Evolutionary conservation across 2,329 filamentous ascomycete species (phyloP).

Genomic region (Paecilomyces dactylethromorphus): DNA sequence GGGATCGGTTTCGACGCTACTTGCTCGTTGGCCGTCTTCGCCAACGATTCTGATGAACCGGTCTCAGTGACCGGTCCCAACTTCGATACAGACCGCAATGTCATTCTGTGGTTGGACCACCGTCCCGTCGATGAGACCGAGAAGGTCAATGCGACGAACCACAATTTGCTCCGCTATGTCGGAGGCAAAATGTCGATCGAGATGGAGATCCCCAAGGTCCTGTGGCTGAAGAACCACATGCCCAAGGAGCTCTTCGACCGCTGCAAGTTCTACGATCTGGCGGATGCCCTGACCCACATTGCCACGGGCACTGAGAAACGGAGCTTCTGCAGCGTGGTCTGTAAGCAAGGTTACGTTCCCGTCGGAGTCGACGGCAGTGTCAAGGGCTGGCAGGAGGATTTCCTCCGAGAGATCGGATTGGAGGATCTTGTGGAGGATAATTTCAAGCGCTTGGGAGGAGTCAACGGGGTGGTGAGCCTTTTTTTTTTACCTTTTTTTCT

Average conservation of each 20-base stretch:
- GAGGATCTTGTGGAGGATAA: conserved; percentile 75
- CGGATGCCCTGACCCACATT: conserved; percentile 87
- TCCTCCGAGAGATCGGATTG: conserved; percentile 80
- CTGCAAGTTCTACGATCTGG: conserved; percentile 96
- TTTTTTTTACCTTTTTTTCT: conserved; percentile 4
- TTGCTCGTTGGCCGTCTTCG: conserved; percentile 92
- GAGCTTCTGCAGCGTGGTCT: conserved; percentile 93
- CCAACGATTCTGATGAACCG: conserved; percentile 81
- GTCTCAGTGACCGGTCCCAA: conserved; percentile 82
- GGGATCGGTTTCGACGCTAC: conserved; percentile 97
- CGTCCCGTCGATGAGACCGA: conserved; percentile 83
- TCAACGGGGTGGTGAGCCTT: conserved; percentile 78
- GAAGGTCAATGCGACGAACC: conserved; percentile 85
- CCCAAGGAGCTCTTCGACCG: conserved; percentile 78
- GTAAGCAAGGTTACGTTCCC: conserved; percentile 94
- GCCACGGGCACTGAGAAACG: conserved; percentile 87
- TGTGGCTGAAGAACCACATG: conserved; percentile 99
- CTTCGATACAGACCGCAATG: conserved; percentile 86
- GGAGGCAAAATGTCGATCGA: conserved; percentile 98
- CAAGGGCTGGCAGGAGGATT: conserved; percentile 97
- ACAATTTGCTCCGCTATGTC: conserved; percentile 91
- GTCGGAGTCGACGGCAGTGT: conserved; percentile 96
- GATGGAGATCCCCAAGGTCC: conserved; percentile 98
- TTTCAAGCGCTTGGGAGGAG: conserved; percentile 89
- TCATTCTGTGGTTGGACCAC: conserved; percentile 97